Conservation (phyloP, 108 stramenopile species). For the Seminavis robusta region DNA sequence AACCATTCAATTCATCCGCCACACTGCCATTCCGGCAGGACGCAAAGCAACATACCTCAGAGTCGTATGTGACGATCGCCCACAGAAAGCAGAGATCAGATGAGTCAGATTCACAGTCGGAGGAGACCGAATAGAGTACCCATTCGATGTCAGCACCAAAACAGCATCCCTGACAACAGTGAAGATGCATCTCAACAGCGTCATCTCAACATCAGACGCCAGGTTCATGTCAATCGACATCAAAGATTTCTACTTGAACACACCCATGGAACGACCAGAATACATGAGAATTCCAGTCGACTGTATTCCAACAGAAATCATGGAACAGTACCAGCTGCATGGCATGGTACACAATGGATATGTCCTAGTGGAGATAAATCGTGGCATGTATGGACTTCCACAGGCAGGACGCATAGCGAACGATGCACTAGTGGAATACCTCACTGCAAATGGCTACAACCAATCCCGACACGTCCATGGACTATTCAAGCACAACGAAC, state of each 20-base stretch:
- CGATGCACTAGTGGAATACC: neutral
- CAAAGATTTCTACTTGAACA: conserved; percentile 40
- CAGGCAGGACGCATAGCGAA: conserved; percentile 46
- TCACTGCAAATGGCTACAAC: conserved; percentile 14
- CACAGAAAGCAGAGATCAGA: conserved; percentile 15
- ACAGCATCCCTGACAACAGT: conserved; percentile 33
- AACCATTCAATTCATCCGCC: conserved; percentile 33
- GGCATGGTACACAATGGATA: conserved; percentile 6
- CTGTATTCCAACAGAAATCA: conserved; percentile 28
- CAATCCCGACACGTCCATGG: conserved; percentile 26
- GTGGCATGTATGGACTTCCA: conserved; percentile 40
- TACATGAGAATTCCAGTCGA: conserved; percentile 25
- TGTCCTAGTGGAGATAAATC: conserved; percentile 16
- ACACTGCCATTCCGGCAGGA: neutral
- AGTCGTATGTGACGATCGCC: conserved; percentile 10
- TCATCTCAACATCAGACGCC: conserved; percentile 27
- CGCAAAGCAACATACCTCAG: conserved; percentile 9
- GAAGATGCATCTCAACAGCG: conserved; percentile 38
- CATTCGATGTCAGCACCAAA: conserved; percentile 20
- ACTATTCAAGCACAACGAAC: conserved; percentile 27
- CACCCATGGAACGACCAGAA: conserved; percentile 23
- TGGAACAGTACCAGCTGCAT: conserved; percentile 29
- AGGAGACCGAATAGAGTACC: conserved; percentile 34
- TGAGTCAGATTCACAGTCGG: conserved; percentile 16
- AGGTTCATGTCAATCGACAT: conserved; percentile 35